These are phyloP conservation scores for Diaporthe capsici DNA, from an alignment of 2,329 filamentous ascomycete genomes.

Conservation along the genomic window DNA sequence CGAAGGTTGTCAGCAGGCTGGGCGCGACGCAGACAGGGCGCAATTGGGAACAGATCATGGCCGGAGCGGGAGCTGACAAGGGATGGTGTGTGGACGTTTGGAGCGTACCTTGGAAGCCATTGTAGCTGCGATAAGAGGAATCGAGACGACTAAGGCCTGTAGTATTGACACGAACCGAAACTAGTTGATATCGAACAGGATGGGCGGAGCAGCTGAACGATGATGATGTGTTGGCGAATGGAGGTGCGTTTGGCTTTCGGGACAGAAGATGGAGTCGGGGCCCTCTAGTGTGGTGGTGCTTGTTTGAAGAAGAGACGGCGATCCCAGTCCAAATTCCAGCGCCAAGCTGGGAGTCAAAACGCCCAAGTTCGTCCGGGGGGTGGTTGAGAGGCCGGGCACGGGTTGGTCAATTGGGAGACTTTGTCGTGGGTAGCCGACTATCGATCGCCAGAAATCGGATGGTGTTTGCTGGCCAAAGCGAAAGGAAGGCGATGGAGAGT, in stretches of 20 bases:
- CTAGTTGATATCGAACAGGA: constrained; percentile 24
- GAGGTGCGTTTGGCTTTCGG: constrained; percentile 17
- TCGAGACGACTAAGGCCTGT: constrained; percentile 34
- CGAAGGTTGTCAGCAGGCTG: constrained; percentile 25
- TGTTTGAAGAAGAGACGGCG: constrained; percentile 38
- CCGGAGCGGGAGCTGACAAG: not conserved
- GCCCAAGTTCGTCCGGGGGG: constrained; percentile 17
- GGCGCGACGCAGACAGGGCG: not conserved
- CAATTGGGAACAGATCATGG: constrained; percentile 42
- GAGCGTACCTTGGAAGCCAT: constrained; percentile 58
- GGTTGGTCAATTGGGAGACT: constrained; percentile 15
- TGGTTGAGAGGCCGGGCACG: not conserved
- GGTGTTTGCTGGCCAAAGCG: constrained; percentile 11
- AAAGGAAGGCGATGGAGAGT: constrained; percentile 31
- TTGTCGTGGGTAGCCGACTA: constrained; percentile 15
- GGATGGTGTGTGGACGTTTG: constrained; percentile 3
- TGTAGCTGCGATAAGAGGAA: constrained; percentile 45
- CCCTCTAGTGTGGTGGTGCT: constrained; percentile 15
- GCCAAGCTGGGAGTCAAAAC: constrained; percentile 37
- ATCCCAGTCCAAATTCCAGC: constrained; percentile 28
- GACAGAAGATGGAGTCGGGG: constrained; percentile 11
- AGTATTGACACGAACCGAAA: constrained; percentile 36
- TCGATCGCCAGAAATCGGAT: constrained; percentile 21
- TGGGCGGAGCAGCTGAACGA: constrained; percentile 42
- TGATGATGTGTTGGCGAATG: constrained; percentile 19